Percentiles rank a stretch among this genome's conserved stretches.
Conservation (phyloP, 2,329 filamentous ascomycete species). For the Exserohilum rostratum region DNA sequence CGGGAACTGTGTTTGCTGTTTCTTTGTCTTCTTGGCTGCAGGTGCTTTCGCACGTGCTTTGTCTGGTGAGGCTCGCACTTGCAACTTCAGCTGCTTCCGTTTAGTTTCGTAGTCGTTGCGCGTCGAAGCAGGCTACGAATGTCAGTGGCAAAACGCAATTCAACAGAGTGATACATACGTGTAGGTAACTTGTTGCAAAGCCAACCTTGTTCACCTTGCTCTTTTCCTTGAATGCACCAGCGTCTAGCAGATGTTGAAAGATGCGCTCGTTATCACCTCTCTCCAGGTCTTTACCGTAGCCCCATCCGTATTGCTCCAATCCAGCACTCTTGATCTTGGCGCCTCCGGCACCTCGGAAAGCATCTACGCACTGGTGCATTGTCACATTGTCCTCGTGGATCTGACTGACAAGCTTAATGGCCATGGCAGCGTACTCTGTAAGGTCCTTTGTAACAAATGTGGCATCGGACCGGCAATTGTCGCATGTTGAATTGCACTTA, state of each 20-base stretch:
- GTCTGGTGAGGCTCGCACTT: constrained; percentile 58
- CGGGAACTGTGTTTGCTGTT: constrained; percentile 56
- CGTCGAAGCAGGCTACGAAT: constrained; percentile 50
- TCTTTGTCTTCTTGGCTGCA: constrained; percentile 29
- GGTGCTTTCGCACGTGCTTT: constrained; percentile 40
- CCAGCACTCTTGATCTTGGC: constrained; percentile 63
- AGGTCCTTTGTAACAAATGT: constrained; percentile 78
- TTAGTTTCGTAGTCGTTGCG: constrained; percentile 52
- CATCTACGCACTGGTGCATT: constrained; percentile 79
- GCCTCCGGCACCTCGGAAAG: constrained; percentile 74
- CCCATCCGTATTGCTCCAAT: constrained; percentile 62
- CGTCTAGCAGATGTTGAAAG: constrained; percentile 76
- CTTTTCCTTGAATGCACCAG: constrained; percentile 75
- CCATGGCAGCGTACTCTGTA: constrained; percentile 73
- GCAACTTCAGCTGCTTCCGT: constrained; percentile 54
- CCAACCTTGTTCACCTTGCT: constrained; percentile 68
- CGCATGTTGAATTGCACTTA: constrained; percentile 77
- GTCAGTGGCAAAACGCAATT: constrained; percentile 19
- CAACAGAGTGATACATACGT: constrained; percentile 54
- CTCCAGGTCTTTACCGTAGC: constrained; percentile 71
- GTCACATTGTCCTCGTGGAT: constrained; percentile 63
- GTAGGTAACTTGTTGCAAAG: constrained; percentile 77
- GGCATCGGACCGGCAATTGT: constrained; percentile 81
- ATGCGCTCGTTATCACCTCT: constrained; percentile 81
- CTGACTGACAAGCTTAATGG: constrained; percentile 69